Conservation (phyloP, 1,139 yeast species). For the Debaryomyces fabryi region DNA sequence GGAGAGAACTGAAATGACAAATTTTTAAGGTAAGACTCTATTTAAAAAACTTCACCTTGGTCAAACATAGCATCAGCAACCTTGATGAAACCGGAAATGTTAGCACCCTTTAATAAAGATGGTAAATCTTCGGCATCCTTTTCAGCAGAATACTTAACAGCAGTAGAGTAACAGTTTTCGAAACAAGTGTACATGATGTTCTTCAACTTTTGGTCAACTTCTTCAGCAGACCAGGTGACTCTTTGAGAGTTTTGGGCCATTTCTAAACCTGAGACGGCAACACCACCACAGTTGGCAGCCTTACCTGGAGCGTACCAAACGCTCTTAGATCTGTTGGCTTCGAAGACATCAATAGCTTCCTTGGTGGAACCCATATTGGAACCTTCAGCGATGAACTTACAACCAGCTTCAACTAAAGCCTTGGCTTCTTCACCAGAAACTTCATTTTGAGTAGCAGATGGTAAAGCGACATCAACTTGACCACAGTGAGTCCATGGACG, state of each 20-base stretch:
- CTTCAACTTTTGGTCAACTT: constrained; percentile 86
- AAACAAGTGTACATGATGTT: constrained; percentile 92
- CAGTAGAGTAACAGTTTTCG: constrained; percentile 89
- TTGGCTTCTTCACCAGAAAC: constrained; percentile 96
- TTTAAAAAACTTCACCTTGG: constrained; percentile 84
- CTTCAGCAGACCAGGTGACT: constrained; percentile 83
- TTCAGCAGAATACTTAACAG: constrained; percentile 77
- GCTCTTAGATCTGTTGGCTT: constrained; percentile 75
- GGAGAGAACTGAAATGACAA: constrained; percentile 10
- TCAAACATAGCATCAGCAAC: constrained; percentile 98
- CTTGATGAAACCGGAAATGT: constrained; percentile 97
- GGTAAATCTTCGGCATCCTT: constrained; percentile 64
- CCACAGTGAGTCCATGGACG: constrained; percentile 97
- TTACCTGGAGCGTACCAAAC: constrained; percentile 99
- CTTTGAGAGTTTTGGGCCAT: constrained; percentile 99
- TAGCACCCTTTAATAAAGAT: constrained; percentile 96
- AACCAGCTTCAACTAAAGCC: constrained; percentile 89
- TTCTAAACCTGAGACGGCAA: constrained; percentile 96
- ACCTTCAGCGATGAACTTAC: constrained; percentile 95
- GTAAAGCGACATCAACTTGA: constrained; percentile 92
- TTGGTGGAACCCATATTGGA: constrained; percentile 99
- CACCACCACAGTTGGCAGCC: constrained; percentile 99
- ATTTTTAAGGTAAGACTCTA: constrained; percentile 6
- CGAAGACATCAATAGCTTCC: constrained; percentile 94
- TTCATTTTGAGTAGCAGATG: constrained; percentile 98